Conservation (phyloP, 257 asterid species). For the Capsicum baccatum region DNA sequence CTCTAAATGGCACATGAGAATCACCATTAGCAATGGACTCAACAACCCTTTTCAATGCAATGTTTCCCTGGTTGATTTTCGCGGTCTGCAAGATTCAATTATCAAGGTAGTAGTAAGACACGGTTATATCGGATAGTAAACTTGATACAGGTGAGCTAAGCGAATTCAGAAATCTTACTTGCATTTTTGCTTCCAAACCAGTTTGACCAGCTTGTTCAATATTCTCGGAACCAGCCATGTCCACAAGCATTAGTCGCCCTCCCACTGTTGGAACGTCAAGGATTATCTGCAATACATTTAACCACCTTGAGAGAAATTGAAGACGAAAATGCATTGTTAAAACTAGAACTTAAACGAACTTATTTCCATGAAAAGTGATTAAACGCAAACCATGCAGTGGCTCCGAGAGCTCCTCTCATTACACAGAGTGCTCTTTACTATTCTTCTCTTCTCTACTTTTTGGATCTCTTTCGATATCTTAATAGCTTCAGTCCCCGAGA, state of each 20-base stretch:
- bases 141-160: neutral
- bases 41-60: constrained; percentile 86
- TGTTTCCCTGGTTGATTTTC: constrained; percentile 92
- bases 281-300: constrained; percentile 55
- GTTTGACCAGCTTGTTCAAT: constrained; percentile 96
- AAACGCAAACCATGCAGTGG: constrained; percentile 82
- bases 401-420: constrained; percentile 95
- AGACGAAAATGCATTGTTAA: neutral
- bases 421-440: constrained; percentile 85
- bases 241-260: constrained; percentile 93
- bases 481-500: constrained; percentile 91
- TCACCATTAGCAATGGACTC: constrained; percentile 98
- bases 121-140: neutral
- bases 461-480: constrained; percentile 91
- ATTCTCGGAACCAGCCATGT: constrained; percentile 98
- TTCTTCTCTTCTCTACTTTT: constrained; percentile 92
- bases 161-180: constrained; percentile 45
- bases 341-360: neutral
- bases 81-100: constrained; percentile 64
- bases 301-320: neutral
- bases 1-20: constrained; percentile 95
- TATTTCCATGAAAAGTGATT: neutral
- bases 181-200: constrained; percentile 93
- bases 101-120: constrained; percentile 1
- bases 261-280: constrained; percentile 97